Percentiles rank a stretch among this genome's conserved stretches.
phyloP scores from a whole-genome alignment of 176 grass and related monocot species.

The Poa pratensis region DNA sequence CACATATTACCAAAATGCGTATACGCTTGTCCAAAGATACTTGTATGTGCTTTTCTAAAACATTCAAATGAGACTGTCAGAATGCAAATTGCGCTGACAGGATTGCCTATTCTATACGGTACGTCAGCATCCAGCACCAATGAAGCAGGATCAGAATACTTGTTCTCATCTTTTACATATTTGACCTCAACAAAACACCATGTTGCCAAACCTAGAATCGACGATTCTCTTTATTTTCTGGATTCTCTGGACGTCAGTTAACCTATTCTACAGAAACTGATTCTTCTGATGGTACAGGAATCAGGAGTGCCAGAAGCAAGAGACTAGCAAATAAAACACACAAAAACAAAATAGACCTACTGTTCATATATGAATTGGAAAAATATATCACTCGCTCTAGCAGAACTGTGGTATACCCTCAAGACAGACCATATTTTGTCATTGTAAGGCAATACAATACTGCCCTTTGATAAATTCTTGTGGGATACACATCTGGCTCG shows the following conservation, averaged over 20 bases:
- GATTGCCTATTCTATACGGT: background rate
- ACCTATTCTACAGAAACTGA: background rate
- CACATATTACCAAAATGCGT: background rate
- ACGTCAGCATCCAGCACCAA: conserved; percentile 15
- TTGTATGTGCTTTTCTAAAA: background rate
- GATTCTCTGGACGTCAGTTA: conserved; percentile 29
- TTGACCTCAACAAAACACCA: conserved; percentile 7
- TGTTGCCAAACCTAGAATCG: conserved; percentile 13
- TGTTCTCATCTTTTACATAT: conserved; percentile 18
- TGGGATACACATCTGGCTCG: background rate
- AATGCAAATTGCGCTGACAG: conserved; percentile 6
- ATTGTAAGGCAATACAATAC: conserved; percentile 5
- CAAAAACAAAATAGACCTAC: background rate
- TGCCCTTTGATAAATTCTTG: conserved; percentile 11
- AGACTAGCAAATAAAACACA: background rate
- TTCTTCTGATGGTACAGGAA: conserved; percentile 12
- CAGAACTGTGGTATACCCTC: background rate
- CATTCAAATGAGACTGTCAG: background rate
- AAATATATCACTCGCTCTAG: conserved; percentile 12
- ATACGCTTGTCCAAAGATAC: background rate
- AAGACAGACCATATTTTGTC: conserved; percentile 4
- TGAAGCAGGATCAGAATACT: conserved; percentile 31
- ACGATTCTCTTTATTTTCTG: conserved; percentile 7
- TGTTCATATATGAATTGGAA: conserved; percentile 16
- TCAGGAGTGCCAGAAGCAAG: conserved; percentile 22